phyloP scores from a whole-genome alignment of 768 basidiomycete species.

The Galerina marginata region DNA sequence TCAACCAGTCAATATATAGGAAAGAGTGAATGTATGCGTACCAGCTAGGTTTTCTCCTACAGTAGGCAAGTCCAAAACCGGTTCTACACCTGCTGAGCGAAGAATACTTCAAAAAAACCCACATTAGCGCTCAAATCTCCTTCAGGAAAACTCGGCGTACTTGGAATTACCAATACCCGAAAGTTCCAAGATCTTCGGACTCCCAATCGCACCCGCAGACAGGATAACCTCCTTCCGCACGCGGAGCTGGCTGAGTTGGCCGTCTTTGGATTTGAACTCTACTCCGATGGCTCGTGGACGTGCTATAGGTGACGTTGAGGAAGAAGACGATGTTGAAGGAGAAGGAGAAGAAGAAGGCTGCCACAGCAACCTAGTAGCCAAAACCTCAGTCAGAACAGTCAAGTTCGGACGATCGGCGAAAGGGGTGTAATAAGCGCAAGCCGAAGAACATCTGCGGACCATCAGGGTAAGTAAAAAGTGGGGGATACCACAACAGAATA shows the following conservation, averaged over 20 bases:
- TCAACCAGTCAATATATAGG: too few species aligned
- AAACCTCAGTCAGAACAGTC: conserved; percentile 58
- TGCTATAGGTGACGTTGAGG: too few species aligned
- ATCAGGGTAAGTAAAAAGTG: too few species aligned
- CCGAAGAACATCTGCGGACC: conserved; percentile 36
- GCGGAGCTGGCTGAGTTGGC: conserved; percentile 17
- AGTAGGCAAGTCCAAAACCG: conserved; percentile 49
- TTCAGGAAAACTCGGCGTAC: conserved; percentile 10
- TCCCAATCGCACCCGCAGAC: conserved; percentile 51
- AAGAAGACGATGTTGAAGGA: too few species aligned
- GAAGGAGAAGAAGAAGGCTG: conserved; percentile 19
- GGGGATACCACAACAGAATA: too few species aligned
- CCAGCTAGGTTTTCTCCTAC: conserved; percentile 49
- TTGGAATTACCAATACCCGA: conserved; percentile 39
- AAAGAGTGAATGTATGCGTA: conserved; percentile 1
- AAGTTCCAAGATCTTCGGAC: conserved; percentile 33
- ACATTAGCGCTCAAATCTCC: too few species aligned
- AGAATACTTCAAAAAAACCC: conserved; percentile 39
- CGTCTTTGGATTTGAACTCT: conserved; percentile 5
- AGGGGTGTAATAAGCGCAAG: conserved; percentile 37
- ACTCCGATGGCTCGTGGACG: conserved; percentile 13
- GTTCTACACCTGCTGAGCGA: conserved; percentile 45
- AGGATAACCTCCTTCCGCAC: conserved; percentile 55
- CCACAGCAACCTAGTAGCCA: conserved; percentile 59
- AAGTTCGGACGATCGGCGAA: conserved; percentile 47